phyloP scores from a whole-genome alignment of 2,329 filamentous ascomycete genomes.

The Botrytis elliptica region DNA sequence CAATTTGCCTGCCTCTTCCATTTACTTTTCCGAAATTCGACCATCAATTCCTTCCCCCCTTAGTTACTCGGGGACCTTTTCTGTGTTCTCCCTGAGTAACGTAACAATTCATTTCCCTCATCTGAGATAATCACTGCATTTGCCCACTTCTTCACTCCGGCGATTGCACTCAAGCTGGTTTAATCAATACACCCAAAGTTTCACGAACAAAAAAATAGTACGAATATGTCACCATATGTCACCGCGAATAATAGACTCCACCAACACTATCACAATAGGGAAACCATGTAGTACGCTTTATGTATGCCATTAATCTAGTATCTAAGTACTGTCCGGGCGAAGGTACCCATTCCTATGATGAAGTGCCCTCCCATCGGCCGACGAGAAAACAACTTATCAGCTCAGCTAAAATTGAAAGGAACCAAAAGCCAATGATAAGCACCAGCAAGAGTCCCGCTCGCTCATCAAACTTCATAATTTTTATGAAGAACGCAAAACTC shows the following conservation, averaged over 20 bases:
- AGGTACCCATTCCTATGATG: not conserved
- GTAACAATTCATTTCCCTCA: not conserved
- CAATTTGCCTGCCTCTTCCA: not conserved
- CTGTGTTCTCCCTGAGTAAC: not conserved
- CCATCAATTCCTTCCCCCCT: not conserved
- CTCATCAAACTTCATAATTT: constrained; percentile 5
- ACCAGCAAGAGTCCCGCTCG: constrained; percentile 4
- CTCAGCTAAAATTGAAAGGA: not conserved
- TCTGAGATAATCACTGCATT: not conserved
- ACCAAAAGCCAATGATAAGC: not conserved
- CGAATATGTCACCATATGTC: not conserved
- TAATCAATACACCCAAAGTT: not conserved
- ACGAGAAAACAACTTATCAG: not conserved
- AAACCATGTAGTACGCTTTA: not conserved
- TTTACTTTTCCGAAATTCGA: not conserved
- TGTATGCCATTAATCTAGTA: not conserved
- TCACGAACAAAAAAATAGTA: not conserved
- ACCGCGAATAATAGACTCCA: not conserved
- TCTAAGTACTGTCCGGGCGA: not conserved
- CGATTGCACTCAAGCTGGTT: not conserved
- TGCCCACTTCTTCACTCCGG: not conserved
- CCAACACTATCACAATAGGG: not conserved
- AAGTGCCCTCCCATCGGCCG: not conserved
- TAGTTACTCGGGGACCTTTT: not conserved
- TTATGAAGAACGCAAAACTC: constrained; percentile 8